Percentiles rank a stretch among this genome's conserved stretches.
Conservation (phyloP, 148 eudicot genomes). For the Vaccinium corymbosum region DNA sequence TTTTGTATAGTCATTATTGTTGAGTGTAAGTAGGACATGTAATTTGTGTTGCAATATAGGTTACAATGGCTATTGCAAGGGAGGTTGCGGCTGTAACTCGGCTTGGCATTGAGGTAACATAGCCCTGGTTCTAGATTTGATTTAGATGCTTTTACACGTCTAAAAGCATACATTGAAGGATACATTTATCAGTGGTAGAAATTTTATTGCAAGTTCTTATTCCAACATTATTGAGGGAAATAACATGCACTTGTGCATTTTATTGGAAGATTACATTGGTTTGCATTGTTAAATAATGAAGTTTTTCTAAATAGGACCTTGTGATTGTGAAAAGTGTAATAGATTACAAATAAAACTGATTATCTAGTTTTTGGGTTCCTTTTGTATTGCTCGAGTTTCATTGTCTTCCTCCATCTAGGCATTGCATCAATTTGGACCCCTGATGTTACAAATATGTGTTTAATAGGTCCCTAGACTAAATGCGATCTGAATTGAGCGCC, state of each 20-base stretch:
- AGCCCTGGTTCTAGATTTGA: background rate
- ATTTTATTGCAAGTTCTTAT: background rate
- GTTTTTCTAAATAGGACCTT: background rate
- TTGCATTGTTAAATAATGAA: background rate
- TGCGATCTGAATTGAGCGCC: background rate
- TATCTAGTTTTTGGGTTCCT: background rate
- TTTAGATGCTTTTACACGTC: background rate
- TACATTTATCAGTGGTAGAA: background rate
- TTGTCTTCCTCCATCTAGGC: background rate
- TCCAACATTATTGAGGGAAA: background rate
- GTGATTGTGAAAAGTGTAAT: background rate
- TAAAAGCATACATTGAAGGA: background rate
- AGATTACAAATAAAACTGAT: background rate
- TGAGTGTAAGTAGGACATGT: background rate
- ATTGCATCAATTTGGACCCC: background rate
- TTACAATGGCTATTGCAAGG: conserved; percentile 91
- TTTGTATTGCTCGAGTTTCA: background rate
- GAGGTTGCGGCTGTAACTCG: conserved; percentile 95
- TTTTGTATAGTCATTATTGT: background rate
- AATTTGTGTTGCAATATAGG: conserved; percentile 36
- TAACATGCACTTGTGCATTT: background rate
- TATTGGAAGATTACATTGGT: background rate
- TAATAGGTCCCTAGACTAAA: background rate
- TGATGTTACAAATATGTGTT: background rate
- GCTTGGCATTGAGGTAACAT: conserved; percentile 85